Evolutionary conservation across 2,329 filamentous ascomycete genomes (phyloP), one percentile per base, ranked within the genome.

Genomic region (Raffaelea albimanens): DNA sequence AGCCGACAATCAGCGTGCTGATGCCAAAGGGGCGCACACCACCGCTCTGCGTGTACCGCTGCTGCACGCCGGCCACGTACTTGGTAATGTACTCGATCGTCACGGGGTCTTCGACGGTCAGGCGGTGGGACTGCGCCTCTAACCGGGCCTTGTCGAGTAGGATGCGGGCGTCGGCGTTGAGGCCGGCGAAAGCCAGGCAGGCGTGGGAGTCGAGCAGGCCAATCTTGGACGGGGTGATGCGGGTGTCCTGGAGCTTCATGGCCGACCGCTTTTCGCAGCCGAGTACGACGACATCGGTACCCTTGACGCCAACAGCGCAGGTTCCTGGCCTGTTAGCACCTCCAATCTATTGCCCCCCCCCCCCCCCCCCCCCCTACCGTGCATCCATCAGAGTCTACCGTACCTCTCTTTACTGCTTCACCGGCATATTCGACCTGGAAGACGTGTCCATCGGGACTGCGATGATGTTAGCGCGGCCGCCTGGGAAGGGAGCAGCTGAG

Each of bases 381-480:
- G n/a, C n/a, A n/a, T n/a, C n/a, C n/a, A n/a, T n/a, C n/a, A n/a
- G n/a, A n/a, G n/a, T n/a, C n/a, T n/a, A 5, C 21, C 51, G 51
- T 72, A 93, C 91, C 93, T 88, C 93, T 75, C 78, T 98, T 98
- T 58, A 98, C 93, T 57, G 93, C 93, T 73, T 98, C 93, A 58
- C 95, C 85, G 48, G 93, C 93, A 79, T 98, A 98, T 78, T 98
- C 93, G 62, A 98, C 93, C 71, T 98, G 93, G 73, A 98, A 98
- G 61, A 98, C 93, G 75, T 98, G 93, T 70, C 93, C 93, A 72
- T 98, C 93, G 62, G 93, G 93, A 80, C 91, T 97, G 63, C 25
- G 13, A 7, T 13, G 25, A 29, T 13, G 25, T 29, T 29, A 29
- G 25, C 7, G 13, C 25, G 13, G 25, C 7, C 25, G 25, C 25